These are phyloP conservation scores for Candida pseudoviswanathii DNA, from an alignment of 1,139 yeast genomes.

Conservation along the genomic window DNA sequence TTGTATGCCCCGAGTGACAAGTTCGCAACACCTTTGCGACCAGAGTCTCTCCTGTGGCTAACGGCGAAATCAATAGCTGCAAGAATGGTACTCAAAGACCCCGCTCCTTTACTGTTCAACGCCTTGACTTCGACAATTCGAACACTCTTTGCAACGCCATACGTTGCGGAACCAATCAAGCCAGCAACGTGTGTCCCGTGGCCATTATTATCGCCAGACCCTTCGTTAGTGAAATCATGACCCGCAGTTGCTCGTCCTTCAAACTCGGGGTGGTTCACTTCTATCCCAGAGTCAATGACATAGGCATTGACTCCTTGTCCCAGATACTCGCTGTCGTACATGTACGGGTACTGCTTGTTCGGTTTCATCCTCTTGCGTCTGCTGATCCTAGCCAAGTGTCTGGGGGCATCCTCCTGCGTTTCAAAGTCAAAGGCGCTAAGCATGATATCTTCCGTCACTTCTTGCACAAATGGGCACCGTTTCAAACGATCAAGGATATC, in stretches of 20 bases:
- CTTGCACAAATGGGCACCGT: conserved; percentile 53
- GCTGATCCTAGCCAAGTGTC: conserved; percentile 69
- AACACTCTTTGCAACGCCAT: conserved; percentile 77
- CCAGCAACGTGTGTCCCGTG: conserved; percentile 94
- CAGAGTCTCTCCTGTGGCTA: conserved; percentile 50
- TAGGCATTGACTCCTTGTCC: conserved; percentile 63
- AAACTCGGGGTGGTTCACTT: conserved; percentile 61
- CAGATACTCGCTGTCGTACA: conserved; percentile 26
- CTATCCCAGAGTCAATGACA: conserved; percentile 80
- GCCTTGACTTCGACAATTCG: conserved; percentile 72
- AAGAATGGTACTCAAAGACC: conserved; percentile 66
- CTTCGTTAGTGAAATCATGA: conserved; percentile 63
- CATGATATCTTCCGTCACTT: conserved; percentile 58
- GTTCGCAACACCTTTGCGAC: conserved; percentile 67
- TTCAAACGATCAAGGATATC: conserved; percentile 50
- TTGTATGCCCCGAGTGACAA: conserved; percentile 75
- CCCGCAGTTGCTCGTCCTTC: conserved; percentile 63
- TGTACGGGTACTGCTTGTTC: conserved; percentile 23
- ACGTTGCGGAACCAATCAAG: conserved; percentile 72
- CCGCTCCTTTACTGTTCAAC: conserved; percentile 61
- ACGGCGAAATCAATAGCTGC: conserved; percentile 74
- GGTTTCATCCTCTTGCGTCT: conserved; percentile 41
- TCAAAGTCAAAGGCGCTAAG: conserved; percentile 47
- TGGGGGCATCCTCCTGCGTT: conserved; percentile 54
- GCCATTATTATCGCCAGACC: conserved; percentile 65